Conservation (phyloP, 1,284 basidiomycete species). For the Anthracocystis walkeri region DNA sequence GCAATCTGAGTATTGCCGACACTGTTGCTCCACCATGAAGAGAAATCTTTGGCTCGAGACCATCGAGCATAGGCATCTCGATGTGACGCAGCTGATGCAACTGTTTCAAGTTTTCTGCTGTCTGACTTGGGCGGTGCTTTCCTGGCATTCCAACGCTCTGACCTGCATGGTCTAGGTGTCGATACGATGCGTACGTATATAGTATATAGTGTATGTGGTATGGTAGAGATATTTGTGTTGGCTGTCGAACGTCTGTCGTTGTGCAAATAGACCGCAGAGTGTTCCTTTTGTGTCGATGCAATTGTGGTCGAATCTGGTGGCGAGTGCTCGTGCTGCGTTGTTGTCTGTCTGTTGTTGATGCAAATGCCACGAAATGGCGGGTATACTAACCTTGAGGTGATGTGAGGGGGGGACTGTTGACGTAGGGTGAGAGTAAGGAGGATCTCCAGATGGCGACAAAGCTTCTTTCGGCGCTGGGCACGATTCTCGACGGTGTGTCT, state of each 20-base stretch:
- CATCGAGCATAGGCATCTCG: background rate
- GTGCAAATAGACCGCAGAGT: background rate
- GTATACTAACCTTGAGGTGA: constrained; percentile 57
- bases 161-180: background rate
- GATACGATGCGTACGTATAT: constrained; percentile 18
- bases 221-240: background rate
- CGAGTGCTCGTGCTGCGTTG: constrained; percentile 32
- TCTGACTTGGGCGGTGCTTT: background rate
- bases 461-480: constrained; percentile 33
- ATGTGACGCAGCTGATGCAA: no score
- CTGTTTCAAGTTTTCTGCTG: background rate
- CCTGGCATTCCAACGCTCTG: background rate
- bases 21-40: background rate
- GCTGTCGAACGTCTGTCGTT: background rate
- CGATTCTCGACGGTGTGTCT: constrained; percentile 6
- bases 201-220: background rate
- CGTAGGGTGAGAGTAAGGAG: constrained; percentile 50
- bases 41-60: background rate
- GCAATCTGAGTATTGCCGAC: background rate
- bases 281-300: background rate
- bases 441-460: constrained; percentile 47
- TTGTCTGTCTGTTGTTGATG: constrained; percentile 14
- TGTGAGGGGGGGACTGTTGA: constrained; percentile 32
- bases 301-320: background rate
- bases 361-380: constrained; percentile 3